Base-by-base conservation (phyloP, 2,329 filamentous ascomycete genomes). In the Paracoccidioides brasiliensis region DNA sequence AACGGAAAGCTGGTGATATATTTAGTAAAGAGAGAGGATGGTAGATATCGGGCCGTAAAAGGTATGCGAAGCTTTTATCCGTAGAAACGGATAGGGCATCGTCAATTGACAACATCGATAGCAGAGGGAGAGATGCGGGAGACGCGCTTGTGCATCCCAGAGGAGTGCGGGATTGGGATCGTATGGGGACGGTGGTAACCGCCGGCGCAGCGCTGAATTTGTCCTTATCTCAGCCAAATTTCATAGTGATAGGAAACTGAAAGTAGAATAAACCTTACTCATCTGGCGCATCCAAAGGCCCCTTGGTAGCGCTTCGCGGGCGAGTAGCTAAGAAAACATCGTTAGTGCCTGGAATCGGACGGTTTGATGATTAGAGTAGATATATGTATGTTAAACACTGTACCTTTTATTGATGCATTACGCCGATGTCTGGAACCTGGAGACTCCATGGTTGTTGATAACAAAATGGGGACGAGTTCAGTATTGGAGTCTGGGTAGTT, bases 11-110 rank as follows among this genome's bases (percentile, higher is more conserved):
- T 6, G 72, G 71, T 3, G 80, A 79, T 46, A 82, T 72, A 52
- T 79, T 74, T 46, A 82, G 77, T 14, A 79, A 79, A 0, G 85
- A 83, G 30, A 96, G 76, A 1, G 85, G 82, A 66, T 95, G 90
- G 74, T 91, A 96, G 55, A 90, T 85, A 60, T 88, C 82, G 3
- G 88, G 84, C 22, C 84, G 81, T 9, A 93, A 80, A 48, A 96
- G 82, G 68, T 86, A 91, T 15, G 84, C 82, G 62, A 95, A 86
- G 72, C 95, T 85, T 64, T 87, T 86, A 37, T 49, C 14, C 30
- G 42, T 15, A 41, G 14, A 15, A 41, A 41, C 14, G 8, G 42
- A 5, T 41, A 54, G 42, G 22, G 28, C 32, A 49, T 54, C 53
- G 41, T 41, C 10, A 37, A 15, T 38, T 14, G 52, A 53, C 30